Percentiles rank a stretch among this genome's conserved stretches.
Conservation (phyloP, 2,329 filamentous ascomycete species). For the Hirsutella thompsonii region DNA sequence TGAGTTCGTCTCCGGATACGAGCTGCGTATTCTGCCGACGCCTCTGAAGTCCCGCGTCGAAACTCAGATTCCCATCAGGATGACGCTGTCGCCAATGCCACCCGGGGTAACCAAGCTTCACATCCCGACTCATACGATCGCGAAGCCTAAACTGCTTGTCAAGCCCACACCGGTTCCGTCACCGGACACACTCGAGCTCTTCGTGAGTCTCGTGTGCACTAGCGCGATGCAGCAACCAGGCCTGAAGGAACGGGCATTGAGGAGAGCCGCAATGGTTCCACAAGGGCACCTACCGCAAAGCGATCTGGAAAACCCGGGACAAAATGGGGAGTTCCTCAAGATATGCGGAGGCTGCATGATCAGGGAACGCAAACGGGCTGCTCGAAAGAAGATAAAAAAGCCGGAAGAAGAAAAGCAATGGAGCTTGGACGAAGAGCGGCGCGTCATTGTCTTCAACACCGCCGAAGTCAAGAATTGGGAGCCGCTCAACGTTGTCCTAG, state of each 20-base stretch:
- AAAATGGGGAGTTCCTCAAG: slow-evolving; percentile 84
- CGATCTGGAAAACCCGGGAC: slow-evolving; percentile 53
- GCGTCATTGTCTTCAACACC: slow-evolving; percentile 86
- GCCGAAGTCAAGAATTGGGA: slow-evolving; percentile 79
- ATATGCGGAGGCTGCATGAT: slow-evolving; percentile 90
- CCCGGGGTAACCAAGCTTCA: slow-evolving; percentile 67
- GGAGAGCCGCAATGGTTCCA: slow-evolving; percentile 30
- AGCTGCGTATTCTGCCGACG: slow-evolving; percentile 50
- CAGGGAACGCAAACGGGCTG: slow-evolving; percentile 80
- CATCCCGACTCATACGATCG: slow-evolving; percentile 80
- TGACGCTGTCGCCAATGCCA: slow-evolving; percentile 67
- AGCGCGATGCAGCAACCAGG: slow-evolving; percentile 74
- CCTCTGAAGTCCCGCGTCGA: slow-evolving; percentile 84
- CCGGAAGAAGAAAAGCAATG: slow-evolving; percentile 85
- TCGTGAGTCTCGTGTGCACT: slow-evolving; percentile 76
- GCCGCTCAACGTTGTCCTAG: slow-evolving; percentile 39
- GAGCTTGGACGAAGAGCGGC: slow-evolving; percentile 63
- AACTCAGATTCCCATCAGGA: slow-evolving; percentile 83
- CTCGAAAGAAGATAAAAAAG: slow-evolving; percentile 86
- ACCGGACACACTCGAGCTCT: slow-evolving; percentile 66
- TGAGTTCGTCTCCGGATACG: slow-evolving; percentile 21
- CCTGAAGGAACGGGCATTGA: slow-evolving; percentile 54
- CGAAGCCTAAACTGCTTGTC: slow-evolving; percentile 80
- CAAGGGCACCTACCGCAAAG: slow-evolving; percentile 21
- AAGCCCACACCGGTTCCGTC: slow-evolving; percentile 54